Evolutionary conservation across 805 yeast genomes (phyloP), one percentile per base, ranked within the genome.

Genomic region (Ogataea kodamae): DNA sequence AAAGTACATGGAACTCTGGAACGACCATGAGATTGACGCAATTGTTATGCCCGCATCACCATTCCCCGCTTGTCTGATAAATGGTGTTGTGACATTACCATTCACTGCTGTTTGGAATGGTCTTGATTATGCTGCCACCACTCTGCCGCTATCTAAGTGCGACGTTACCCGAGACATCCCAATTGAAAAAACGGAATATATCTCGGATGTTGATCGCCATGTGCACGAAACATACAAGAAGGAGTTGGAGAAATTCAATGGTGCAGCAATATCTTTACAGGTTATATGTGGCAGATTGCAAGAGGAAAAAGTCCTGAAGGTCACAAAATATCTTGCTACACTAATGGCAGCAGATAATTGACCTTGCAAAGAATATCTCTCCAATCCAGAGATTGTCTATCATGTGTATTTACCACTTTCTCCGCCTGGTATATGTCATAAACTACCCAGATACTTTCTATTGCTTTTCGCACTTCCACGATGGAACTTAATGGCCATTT

Each of bases 251-350:
- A 37, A 37, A 31, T 37, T 68, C 53, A 67, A 74, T 42, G 84
- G 81, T 4, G 74, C 78, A 17, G 78, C 85, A 0, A 78, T 76
- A 9, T 71, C 76, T 6, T 58, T 79, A n/a, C 85, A 79, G 53
- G 58, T 79, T 18, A 72, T 77, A 5, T 78, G 81, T 19, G 63
- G 68, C 39, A 64, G 74, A 36, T 63, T 67, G 18, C 70, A 74
- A 45, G 87, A 79, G 42, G 86, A 79, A 49, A 76, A 76, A 48
- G 71, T 13, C 67, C 49, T 77, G 25, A 63, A 60, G 33, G 66
- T 73, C 48, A 66, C 74, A 70, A 56, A 61, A 38, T 49, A 61
- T 3, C 54, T 70, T 12, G 38, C 60, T 30, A 54, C 12, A 57
- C 54, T 18, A 58, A 40, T 7, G 57, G 49, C 10, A 58, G 40